Percentiles rank a stretch among this genome's conserved stretches.
phyloP scores from a whole-genome alignment of 257 asterid species.

The Solanum rostratum region DNA sequence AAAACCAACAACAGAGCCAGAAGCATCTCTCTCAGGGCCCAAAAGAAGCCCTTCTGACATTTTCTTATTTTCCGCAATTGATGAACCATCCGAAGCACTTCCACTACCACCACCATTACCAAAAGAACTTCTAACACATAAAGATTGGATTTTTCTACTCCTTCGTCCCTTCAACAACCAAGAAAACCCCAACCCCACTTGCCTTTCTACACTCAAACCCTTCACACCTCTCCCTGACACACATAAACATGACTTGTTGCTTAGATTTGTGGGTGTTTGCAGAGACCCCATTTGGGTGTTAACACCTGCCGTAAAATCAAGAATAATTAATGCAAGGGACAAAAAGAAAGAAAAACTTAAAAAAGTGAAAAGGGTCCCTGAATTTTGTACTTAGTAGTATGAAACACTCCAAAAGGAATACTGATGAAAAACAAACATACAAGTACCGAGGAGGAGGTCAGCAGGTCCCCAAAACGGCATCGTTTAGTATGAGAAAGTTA shows the following conservation, averaged over 20 bases:
- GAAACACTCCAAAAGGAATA: background rate
- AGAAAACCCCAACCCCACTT: constrained; percentile 43
- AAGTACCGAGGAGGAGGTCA: background rate
- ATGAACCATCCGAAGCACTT: constrained; percentile 16
- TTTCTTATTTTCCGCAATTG: background rate
- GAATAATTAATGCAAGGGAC: background rate
- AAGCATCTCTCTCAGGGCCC: constrained; percentile 41
- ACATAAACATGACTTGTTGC: constrained; percentile 1
- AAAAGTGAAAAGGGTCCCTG: background rate
- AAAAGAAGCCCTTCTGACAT: constrained; percentile 19
- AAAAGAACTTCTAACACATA: constrained; percentile 19
- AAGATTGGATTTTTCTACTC: constrained; percentile 16
- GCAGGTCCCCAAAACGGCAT: background rate
- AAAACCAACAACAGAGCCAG: constrained; percentile 61
- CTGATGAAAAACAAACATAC: background rate
- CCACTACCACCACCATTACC: constrained; percentile 1
- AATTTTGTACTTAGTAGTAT: background rate
- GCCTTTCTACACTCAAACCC: constrained; percentile 16
- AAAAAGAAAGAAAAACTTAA: constrained; percentile 12
- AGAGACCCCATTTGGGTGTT: constrained; percentile 35
- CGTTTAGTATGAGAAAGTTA: background rate
- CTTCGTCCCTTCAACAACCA: constrained; percentile 10
- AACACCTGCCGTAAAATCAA: background rate
- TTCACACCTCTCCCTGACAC: background rate
- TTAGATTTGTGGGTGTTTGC: constrained; percentile 22